Evolutionary conservation across 495 filamentous ascomycete genomes (phyloP).

Genomic region (Aspergillus sclerotiicarbonarius): DNA sequence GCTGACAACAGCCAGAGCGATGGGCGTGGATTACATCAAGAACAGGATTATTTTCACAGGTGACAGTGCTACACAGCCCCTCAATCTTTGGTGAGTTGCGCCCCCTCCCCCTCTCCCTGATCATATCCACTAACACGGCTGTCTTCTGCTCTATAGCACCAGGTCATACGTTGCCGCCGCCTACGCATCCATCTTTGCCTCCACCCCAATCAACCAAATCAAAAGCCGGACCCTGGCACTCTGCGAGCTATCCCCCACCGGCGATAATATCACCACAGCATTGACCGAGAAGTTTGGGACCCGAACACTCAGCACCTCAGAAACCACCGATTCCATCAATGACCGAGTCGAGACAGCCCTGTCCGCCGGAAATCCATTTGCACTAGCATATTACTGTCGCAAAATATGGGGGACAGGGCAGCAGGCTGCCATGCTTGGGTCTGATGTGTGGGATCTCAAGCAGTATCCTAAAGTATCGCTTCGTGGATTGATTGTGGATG

Average conservation of each 20-base stretch:
- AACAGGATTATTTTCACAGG: constrained; percentile 20
- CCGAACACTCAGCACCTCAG: background rate
- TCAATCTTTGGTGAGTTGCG: constrained; percentile 6
- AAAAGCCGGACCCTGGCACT: constrained; percentile 14
- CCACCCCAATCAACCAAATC: constrained; percentile 13
- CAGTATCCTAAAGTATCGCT: background rate
- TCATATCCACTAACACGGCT: background rate
- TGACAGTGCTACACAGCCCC: constrained; percentile 9
- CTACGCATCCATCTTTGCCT: constrained; percentile 20
- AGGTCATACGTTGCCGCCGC: constrained; percentile 19
- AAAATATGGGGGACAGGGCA: constrained; percentile 21
- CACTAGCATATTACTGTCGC: constrained; percentile 16
- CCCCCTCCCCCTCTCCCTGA: background rate
- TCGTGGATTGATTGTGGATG: background rate
- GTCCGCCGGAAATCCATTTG: background rate
- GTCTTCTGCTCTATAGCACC: constrained; percentile 16
- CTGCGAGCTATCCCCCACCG: constrained; percentile 18
- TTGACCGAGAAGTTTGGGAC: constrained; percentile 4
- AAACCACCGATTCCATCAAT: constrained; percentile 5
- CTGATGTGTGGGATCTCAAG: constrained; percentile 11
- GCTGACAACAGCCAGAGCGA: constrained; percentile 13
- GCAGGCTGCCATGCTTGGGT: constrained; percentile 7
- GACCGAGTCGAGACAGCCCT: background rate
- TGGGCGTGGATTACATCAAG: constrained; percentile 15
- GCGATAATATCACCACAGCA: constrained; percentile 14